Conservation (phyloP, 176 grass and related monocot genomes). For the Saccharum officinarum region DNA sequence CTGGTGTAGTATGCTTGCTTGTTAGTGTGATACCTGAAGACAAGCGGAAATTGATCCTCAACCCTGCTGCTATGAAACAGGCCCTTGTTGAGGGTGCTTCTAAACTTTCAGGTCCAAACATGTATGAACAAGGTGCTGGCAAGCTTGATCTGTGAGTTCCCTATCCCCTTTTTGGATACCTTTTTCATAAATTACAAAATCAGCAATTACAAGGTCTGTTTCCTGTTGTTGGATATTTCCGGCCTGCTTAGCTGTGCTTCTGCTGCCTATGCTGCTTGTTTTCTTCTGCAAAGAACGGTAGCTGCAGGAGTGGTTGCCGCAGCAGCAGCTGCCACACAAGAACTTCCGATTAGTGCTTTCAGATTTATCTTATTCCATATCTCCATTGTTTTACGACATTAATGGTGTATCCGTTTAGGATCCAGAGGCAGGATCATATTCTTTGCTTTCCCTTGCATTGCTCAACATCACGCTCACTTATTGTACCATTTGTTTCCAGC, state of each 20-base stretch:
- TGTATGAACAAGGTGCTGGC: conserved; percentile 97
- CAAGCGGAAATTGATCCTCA: conserved; percentile 70
- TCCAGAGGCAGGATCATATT: background rate
- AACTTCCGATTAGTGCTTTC: background rate
- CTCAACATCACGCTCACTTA: conserved; percentile 28
- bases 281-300: background rate
- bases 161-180: background rate
- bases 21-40: conserved; percentile 80
- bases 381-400: background rate
- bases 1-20: conserved; percentile 92
- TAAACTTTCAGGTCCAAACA: conserved; percentile 90
- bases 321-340: background rate
- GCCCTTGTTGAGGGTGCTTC: conserved; percentile 97
- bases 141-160: conserved; percentile 93
- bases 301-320: background rate
- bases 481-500: conserved; percentile 44
- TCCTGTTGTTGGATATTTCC: background rate
- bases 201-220: background rate
- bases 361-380: background rate
- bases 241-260: background rate
- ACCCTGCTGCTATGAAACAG: conserved; percentile 96
- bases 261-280: background rate
- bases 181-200: background rate
- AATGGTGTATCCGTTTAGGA: background rate
- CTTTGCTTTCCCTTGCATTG: conserved; percentile 11